These are phyloP conservation scores for Mycosphaerella arachidis DNA, from an alignment of 2,329 filamentous ascomycete genomes.

Conservation along the genomic window DNA sequence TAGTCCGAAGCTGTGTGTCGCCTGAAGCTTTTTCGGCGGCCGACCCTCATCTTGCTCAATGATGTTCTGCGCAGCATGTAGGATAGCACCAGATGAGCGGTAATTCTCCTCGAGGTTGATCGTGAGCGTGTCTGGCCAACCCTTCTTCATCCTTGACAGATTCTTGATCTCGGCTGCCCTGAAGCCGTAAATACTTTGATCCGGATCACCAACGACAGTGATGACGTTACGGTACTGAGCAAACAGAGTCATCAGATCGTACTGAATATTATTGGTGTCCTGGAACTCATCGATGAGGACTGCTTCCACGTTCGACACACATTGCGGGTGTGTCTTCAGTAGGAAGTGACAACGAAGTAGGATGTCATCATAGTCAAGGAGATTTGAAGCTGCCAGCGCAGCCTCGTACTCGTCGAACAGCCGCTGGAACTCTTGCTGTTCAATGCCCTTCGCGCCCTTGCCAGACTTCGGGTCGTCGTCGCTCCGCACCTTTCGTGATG, in stretches of 20 bases:
- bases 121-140: slow-evolving; percentile 74
- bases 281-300: slow-evolving; percentile 97
- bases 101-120: slow-evolving; percentile 93
- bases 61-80: slow-evolving; percentile 73
- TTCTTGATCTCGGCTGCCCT: slow-evolving; percentile 90
- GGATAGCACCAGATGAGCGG: slow-evolving; percentile 79
- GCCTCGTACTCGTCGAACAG: slow-evolving; percentile 73
- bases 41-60: slow-evolving; percentile 84
- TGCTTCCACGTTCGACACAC: slow-evolving; percentile 82
- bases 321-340: slow-evolving; percentile 66
- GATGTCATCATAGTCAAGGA: slow-evolving; percentile 93
- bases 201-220: slow-evolving; percentile 92
- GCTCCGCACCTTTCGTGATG: slow-evolving; percentile 55
- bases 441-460: slow-evolving; percentile 40
- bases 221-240: slow-evolving; percentile 69
- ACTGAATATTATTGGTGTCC: slow-evolving; percentile 93
- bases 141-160: slow-evolving; percentile 68
- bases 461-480: slow-evolving; percentile 43
- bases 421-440: slow-evolving; percentile 62
- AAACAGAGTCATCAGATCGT: slow-evolving; percentile 86
- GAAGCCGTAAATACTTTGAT: slow-evolving; percentile 97
- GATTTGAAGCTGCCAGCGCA: slow-evolving; percentile 68
- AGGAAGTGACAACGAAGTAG: slow-evolving; percentile 78
- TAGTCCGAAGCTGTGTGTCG: slow-evolving; percentile 75
- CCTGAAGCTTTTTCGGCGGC: slow-evolving; percentile 72